These are phyloP conservation scores for Tylopilus cervinicoccineus DNA, from an alignment of 768 basidiomycete genomes.

Conservation along the genomic window DNA sequence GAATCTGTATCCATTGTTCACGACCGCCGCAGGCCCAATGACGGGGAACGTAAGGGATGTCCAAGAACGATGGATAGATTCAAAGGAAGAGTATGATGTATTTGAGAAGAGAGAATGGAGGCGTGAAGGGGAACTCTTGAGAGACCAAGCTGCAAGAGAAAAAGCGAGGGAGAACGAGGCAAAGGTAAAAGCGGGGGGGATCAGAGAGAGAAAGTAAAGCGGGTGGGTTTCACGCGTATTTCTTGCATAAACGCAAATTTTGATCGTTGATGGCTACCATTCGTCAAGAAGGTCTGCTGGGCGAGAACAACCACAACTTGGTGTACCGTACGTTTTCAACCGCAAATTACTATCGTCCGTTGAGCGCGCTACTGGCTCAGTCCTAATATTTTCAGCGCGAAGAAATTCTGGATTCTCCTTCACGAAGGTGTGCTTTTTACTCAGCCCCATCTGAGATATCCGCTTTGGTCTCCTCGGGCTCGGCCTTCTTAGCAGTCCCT, in stretches of 20 bases:
- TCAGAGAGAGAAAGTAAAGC: conserved; percentile 29
- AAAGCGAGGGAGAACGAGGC: conserved; percentile 1
- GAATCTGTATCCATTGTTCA: conserved; percentile 66
- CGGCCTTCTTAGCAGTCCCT: conserved; percentile 2
- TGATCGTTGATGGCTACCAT: background rate
- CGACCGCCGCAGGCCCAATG: conserved; percentile 56
- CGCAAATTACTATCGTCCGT: background rate
- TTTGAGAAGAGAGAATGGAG: conserved; percentile 77
- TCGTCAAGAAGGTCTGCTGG: background rate
- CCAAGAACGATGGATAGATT: conserved; percentile 94
- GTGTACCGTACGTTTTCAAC: background rate
- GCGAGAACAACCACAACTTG: background rate
- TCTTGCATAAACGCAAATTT: background rate
- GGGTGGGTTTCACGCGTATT: background rate
- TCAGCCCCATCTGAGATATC: conserved; percentile 8
- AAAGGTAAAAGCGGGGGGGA: conserved; percentile 10
- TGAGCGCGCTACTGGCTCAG: background rate
- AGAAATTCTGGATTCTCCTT: background rate
- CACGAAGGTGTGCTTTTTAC: background rate
- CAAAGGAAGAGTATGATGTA: conserved; percentile 76
- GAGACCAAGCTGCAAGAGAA: conserved; percentile 22
- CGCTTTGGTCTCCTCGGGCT: conserved; percentile 1
- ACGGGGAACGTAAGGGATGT: conserved; percentile 64
- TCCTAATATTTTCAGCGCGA: background rate
- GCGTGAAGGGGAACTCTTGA: conserved; percentile 55